These are phyloP conservation scores for Pyrus communis DNA, from an alignment of 306 rosid genomes.

Conservation along the genomic window DNA sequence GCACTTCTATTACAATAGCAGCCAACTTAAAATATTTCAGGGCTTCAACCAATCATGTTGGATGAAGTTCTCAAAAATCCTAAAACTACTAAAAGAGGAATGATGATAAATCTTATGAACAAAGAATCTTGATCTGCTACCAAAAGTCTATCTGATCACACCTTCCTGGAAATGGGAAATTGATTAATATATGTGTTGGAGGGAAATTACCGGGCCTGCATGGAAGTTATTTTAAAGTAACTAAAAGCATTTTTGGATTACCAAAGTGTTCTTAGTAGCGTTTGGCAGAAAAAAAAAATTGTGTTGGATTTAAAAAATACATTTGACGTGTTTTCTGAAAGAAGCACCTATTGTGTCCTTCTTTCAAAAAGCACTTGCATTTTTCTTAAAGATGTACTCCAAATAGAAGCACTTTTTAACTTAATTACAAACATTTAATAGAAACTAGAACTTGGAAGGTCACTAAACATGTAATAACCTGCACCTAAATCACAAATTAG, in stretches of 20 bases:
- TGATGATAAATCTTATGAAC: background rate
- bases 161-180: background rate
- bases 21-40: background rate
- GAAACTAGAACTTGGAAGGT: background rate
- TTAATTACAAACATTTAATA: no score
- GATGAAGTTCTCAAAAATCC: background rate
- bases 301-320: no score
- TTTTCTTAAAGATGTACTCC: no score
- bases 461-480: background rate
- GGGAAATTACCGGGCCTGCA: background rate
- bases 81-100: background rate
- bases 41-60: background rate
- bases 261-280: no score
- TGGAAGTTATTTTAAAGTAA: no score
- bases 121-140: background rate
- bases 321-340: no score
- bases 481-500: background rate
- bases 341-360: rapidly evolving
- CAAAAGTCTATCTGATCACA: background rate
- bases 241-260: no score
- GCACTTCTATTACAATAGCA: background rate
- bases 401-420: background rate
- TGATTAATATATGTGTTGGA: background rate
- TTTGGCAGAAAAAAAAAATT: no score
- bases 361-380: no score